These are phyloP conservation scores for Onygenales sp. DNA, from an alignment of 2,329 filamentous ascomycete genomes.

Conservation along the genomic window DNA sequence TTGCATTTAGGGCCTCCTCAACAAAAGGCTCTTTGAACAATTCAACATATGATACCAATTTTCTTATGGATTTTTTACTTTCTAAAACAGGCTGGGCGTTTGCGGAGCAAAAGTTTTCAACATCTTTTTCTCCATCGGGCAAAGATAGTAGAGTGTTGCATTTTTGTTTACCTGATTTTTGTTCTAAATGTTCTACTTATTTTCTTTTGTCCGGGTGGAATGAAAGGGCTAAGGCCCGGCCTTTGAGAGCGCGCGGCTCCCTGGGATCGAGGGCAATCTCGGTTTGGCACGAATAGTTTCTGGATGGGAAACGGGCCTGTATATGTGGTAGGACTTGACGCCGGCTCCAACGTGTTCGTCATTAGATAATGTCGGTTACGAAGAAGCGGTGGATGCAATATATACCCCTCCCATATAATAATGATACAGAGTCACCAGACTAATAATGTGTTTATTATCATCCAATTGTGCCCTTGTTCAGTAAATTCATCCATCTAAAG, in stretches of 20 bases:
- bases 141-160: not conserved
- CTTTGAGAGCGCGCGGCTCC: not conserved
- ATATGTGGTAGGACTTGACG: not conserved
- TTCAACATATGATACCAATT: slow-evolving; percentile 42
- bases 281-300: not conserved
- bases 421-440: too few species aligned
- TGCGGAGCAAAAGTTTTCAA: slow-evolving; percentile 33
- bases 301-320: not conserved
- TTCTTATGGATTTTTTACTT: slow-evolving; percentile 14
- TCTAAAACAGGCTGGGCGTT: slow-evolving; percentile 30
- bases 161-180: slow-evolving; percentile 1
- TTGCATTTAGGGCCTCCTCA: slow-evolving; percentile 25
- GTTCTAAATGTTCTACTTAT: not conserved
- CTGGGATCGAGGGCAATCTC: not conserved
- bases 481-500: too few species aligned
- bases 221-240: not conserved
- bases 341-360: too few species aligned
- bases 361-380: not conserved
- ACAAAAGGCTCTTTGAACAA: slow-evolving; percentile 31
- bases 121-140: slow-evolving; percentile 19
- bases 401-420: not conserved
- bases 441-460: too few species aligned
- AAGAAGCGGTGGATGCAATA: not conserved
- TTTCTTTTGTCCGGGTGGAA: not conserved
- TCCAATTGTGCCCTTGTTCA: too few species aligned